These are phyloP conservation scores for Luffa acutangula DNA, from an alignment of 306 rosid genomes.

Conservation along the genomic window DNA sequence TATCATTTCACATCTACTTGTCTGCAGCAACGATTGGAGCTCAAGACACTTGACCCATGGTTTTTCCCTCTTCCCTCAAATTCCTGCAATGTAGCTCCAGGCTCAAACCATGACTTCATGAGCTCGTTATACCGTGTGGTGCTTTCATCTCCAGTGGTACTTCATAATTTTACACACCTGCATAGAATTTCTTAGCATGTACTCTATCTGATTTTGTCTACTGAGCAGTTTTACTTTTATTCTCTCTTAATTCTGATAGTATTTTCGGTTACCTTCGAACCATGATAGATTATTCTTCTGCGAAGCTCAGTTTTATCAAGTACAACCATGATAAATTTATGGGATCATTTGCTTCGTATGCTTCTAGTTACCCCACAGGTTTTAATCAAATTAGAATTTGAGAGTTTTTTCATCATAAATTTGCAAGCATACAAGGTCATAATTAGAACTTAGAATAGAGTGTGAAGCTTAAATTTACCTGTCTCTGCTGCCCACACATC, in stretches of 20 bases:
- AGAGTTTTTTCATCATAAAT: background rate
- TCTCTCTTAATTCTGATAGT: background rate
- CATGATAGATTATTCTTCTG: background rate
- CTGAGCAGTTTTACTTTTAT: background rate
- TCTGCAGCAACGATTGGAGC: conserved; percentile 39
- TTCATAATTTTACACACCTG: background rate
- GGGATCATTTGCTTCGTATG: background rate
- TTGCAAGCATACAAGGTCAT: background rate
- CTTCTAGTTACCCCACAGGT: background rate
- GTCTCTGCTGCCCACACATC: background rate
- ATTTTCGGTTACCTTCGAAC: background rate
- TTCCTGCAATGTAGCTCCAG: conserved; percentile 55
- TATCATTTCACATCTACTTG: conserved; percentile 18
- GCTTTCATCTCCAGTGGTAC: conserved; percentile 93
- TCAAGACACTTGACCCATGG: conserved; percentile 63
- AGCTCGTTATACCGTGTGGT: conserved; percentile 56
- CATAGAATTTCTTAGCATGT: background rate
- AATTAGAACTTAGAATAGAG: background rate
- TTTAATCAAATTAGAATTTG: background rate
- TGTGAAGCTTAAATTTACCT: background rate
- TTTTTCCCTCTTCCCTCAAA: conserved; percentile 79
- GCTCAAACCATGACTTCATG: conserved; percentile 86
- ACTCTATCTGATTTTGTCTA: background rate
- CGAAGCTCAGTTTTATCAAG: background rate
- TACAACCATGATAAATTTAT: background rate